Base-by-base conservation (phyloP, 495 filamentous ascomycete species). In the Penicillium coffeae region DNA sequence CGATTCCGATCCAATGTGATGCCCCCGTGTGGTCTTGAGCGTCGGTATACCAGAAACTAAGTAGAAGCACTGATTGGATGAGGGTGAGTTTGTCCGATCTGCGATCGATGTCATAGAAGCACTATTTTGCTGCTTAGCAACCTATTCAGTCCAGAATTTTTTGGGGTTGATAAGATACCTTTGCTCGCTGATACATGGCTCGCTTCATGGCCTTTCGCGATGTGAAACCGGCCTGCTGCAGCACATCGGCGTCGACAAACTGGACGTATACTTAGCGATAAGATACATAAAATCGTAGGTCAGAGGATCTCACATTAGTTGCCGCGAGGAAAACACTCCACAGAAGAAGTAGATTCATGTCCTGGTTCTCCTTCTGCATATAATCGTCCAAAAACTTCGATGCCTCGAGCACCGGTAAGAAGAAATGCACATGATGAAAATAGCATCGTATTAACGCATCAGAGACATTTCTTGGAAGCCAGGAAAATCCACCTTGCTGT, bases 281-380 rank as follows among this genome's bases (percentile, higher is more conserved):
- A 3, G 25, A 30, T 5, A 30, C 25, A 10, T 9, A 15, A 10
- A 15, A 20, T 13, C 21, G 13, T 15, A 1, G 8, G 7, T 45
- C 21, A 21, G 15, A 13, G 2, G 34, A 13, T 14, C 30, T 20
- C 16, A 45, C 42, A 15, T 45, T 45, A 18, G 42, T 45, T 2
- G 42, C 42, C n/a, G 30, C 42, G 16, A 45, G 42, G 19, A 36
- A 32, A 19, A 45, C 34, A 45, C 42, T 45, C 42, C 42, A 45
- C 12, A 45, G 21, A n/a, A 45, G 15, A 7, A 45, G n/a, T 9
- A 18, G 42, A 18, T 21, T 45, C 8, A 45, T 35, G 2, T 45
- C 34, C 14, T 36, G 30, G 14, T 10, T 45, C 14, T 32, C 42
- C 32, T 45, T 45, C 1, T 33, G 7, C 30, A 35, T 35, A 19